phyloP scores from a whole-genome alignment of 1,284 basidiomycete species.

The Ustilago bromivora region DNA sequence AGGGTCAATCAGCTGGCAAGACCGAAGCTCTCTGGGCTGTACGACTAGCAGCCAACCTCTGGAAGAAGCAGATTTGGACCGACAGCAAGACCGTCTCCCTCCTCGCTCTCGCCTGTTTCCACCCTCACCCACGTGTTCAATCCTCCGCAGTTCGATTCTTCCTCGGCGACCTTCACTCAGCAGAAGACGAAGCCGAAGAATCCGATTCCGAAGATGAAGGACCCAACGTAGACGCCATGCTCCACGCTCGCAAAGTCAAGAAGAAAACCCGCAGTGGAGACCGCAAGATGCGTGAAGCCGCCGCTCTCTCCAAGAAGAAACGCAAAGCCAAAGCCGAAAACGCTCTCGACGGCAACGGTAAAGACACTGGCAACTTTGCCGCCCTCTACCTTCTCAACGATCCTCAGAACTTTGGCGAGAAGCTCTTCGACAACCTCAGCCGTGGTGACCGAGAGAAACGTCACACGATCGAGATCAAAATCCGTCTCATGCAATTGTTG shows the following conservation, averaged over 20 bases:
- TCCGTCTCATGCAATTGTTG: slow-evolving; percentile 95
- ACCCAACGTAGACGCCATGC: slow-evolving; percentile 58
- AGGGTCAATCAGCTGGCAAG: slow-evolving; percentile 73
- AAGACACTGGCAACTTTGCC: slow-evolving; percentile 79
- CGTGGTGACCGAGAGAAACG: slow-evolving; percentile 83
- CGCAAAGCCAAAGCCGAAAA: slow-evolving; percentile 52
- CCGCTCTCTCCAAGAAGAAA: slow-evolving; percentile 59
- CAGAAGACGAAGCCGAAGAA: slow-evolving; percentile 60
- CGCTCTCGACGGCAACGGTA: slow-evolving; percentile 38
- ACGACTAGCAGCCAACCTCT: slow-evolving; percentile 91
- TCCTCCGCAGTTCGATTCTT: slow-evolving; percentile 98
- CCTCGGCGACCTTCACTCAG: slow-evolving; percentile 75
- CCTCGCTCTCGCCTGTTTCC: slow-evolving; percentile 89
- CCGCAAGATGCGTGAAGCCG: slow-evolving; percentile 63
- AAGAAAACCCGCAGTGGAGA: slow-evolving; percentile 66
- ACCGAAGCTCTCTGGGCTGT: slow-evolving; percentile 97
- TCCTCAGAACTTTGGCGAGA: slow-evolving; percentile 95
- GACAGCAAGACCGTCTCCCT: slow-evolving; percentile 95
- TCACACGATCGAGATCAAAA: slow-evolving; percentile 90
- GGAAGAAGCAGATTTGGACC: slow-evolving; percentile 93
- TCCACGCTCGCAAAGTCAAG: slow-evolving; percentile 67
- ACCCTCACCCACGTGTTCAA: slow-evolving; percentile 94
- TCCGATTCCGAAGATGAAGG: slow-evolving; percentile 48
- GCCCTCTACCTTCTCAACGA: slow-evolving; percentile 94
- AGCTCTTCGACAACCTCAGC: slow-evolving; percentile 87